A percentile compares a stretch with the other conserved stretches of the same genome.
Conservation (phyloP, 176 grass and related monocot species). For the Aegilops tauschii region DNA sequence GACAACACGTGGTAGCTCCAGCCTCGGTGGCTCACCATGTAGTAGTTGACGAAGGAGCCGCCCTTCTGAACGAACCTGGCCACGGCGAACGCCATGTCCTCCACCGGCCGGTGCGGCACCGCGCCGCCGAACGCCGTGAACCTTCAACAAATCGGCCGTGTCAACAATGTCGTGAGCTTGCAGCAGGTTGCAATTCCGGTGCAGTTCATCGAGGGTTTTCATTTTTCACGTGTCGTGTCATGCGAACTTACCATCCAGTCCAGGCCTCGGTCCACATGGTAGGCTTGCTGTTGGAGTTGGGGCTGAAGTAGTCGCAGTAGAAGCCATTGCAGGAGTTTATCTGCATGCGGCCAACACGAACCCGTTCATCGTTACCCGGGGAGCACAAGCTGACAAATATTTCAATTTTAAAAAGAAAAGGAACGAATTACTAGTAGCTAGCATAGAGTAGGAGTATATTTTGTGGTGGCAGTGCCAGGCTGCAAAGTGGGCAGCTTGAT, state of each 20-base stretch:
- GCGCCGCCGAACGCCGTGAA: conserved; percentile 82
- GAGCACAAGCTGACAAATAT: neutral
- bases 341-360: conserved; percentile 19
- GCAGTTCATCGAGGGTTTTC: neutral
- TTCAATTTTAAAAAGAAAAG: neutral
- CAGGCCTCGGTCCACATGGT: conserved; percentile 95
- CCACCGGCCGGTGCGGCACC: conserved; percentile 81
- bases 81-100: conserved; percentile 93
- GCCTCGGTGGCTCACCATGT: conserved; percentile 64
- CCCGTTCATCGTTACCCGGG: neutral
- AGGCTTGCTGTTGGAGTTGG: conserved; percentile 74
- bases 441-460: neutral
- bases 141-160: conserved; percentile 22
- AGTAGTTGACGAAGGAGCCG: conserved; percentile 96
- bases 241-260: conserved; percentile 61
- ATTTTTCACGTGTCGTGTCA: neutral
- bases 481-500: conserved; percentile 8
- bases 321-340: conserved; percentile 97
- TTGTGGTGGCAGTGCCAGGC: neutral
- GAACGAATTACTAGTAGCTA: neutral
- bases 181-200: neutral
- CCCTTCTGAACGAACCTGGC: conserved; percentile 91
- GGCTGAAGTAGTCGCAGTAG: conserved; percentile 88
- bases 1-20: neutral
- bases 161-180: neutral